Conservation (phyloP, 257 asterid genomes). For the Fraxinus excelsior region DNA sequence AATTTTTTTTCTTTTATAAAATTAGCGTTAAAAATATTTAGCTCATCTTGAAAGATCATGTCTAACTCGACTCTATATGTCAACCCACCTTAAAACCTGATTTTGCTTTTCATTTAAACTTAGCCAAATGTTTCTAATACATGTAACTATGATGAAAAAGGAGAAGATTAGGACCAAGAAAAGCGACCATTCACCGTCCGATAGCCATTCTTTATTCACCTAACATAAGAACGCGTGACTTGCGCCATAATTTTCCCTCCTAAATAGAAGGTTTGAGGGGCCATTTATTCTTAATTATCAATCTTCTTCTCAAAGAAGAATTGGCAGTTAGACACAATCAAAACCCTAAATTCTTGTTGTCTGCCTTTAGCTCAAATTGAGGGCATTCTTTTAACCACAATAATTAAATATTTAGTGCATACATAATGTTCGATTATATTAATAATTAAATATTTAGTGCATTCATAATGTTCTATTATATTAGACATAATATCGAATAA, state of each 20-base stretch:
- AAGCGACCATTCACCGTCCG: not conserved
- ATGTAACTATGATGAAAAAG: not conserved
- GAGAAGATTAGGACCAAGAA: not conserved
- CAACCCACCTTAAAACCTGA: too few relatives aligned
- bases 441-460: too few relatives aligned
- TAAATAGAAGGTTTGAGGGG: not conserved
- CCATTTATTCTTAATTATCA: not conserved
- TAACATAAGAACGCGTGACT: not conserved
- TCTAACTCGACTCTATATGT: too few relatives aligned
- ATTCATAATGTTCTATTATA: too few relatives aligned
- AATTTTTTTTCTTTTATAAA: too few relatives aligned
- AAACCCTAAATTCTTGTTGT: not conserved
- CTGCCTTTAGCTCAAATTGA: not conserved
- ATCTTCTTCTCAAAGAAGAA: conserved; percentile 1
- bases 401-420: not conserved
- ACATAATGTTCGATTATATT: too few relatives aligned
- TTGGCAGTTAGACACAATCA: not conserved
- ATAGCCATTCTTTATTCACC: not conserved
- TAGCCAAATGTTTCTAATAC: not conserved
- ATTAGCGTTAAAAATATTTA: too few relatives aligned
- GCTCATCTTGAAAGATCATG: too few relatives aligned
- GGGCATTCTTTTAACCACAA: not conserved
- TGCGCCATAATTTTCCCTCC: not conserved
- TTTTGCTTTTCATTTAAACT: too few relatives aligned
- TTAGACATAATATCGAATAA: too few relatives aligned